These are phyloP conservation scores for Selaginella tamariscina DNA, from an alignment of 75 land plant species.

Conservation along the genomic window DNA sequence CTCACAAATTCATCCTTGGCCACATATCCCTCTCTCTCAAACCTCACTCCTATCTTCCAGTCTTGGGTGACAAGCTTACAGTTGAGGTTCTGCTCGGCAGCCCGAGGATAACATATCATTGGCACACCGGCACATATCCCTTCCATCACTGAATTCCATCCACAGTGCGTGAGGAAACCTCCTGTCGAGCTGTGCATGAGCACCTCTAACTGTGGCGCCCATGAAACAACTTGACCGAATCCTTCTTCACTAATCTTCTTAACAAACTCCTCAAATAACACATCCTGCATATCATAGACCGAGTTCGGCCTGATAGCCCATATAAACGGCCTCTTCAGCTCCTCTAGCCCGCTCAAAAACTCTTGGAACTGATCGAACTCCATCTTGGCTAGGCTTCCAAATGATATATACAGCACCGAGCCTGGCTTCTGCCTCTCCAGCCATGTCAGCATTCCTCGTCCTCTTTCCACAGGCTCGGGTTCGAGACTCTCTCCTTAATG, in stretches of 20 bases:
- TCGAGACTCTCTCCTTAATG: no score
- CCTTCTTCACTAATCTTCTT: not conserved
- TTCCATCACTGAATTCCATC: constrained; percentile 2
- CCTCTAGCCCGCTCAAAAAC: not conserved
- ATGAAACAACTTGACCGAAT: not conserved
- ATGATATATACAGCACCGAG: constrained; percentile 2
- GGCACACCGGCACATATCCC: not conserved
- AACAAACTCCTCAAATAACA: not conserved
- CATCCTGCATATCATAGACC: not conserved
- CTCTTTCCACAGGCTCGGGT: not conserved
- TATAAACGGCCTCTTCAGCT: not conserved
- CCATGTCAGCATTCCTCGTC: not conserved
- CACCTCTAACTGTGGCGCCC: constrained; percentile 5
- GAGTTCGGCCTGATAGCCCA: not conserved
- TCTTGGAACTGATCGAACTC: not conserved
- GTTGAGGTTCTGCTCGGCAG: constrained; percentile 4
- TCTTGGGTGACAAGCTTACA: not conserved
- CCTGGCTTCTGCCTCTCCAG: not conserved
- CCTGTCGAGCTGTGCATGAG: not conserved
- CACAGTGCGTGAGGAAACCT: constrained; percentile 8
- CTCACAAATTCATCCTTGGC: not conserved
- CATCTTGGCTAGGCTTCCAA: not conserved
- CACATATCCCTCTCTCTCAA: not conserved
- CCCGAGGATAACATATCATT: not conserved
- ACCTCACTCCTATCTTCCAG: constrained; percentile 4